Conservation (phyloP, 257 asterid genomes). For the Linaria vulgaris region DNA sequence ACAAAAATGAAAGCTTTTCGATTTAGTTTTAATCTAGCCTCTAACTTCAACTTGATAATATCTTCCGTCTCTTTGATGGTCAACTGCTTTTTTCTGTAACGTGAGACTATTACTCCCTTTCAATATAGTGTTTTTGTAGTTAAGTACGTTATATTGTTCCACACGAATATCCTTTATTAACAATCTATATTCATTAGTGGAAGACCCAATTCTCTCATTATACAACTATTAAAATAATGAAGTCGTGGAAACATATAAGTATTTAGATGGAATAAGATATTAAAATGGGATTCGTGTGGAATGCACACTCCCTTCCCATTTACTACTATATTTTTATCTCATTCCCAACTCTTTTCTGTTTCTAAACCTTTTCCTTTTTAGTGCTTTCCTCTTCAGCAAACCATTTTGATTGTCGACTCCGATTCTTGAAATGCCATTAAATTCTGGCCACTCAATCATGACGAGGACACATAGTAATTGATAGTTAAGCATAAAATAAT, state of each 20-base stretch:
- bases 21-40: no score
- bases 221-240: not conserved
- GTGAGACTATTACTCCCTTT: no score
- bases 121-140: no score
- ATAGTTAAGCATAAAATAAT: not conserved
- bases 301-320: conserved; percentile 47
- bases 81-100: no score
- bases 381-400: conserved; percentile 50
- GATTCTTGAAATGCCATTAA: conserved; percentile 10
- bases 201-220: no score
- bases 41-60: no score
- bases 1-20: no score
- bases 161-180: no score
- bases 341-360: conserved; percentile 3
- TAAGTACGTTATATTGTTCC: no score
- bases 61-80: no score
- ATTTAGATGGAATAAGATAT: not conserved
- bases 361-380: not conserved
- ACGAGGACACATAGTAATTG: not conserved
- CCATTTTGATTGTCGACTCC: conserved; percentile 30
- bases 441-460: not conserved
- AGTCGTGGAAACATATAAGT: not conserved
- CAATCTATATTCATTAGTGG: no score
- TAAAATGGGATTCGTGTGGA: conserved; percentile 46
- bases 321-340: conserved; percentile 9